Conservation (phyloP, 1,284 basidiomycete species). For the Phlebopus sp. region DNA sequence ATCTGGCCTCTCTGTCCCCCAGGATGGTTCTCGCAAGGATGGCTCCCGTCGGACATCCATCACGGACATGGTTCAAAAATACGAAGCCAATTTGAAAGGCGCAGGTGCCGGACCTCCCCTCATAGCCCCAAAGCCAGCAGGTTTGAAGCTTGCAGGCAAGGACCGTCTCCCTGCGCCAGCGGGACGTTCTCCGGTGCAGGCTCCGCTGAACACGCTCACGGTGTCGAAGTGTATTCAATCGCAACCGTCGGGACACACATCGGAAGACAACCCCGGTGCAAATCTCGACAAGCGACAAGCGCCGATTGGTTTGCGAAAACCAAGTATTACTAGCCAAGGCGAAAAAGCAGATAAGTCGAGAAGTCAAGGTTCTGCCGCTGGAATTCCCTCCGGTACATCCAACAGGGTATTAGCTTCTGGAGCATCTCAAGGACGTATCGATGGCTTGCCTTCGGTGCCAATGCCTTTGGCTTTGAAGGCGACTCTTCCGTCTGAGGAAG, state of each 20-base stretch:
- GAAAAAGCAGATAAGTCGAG: constrained; percentile 18
- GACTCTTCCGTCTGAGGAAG: constrained; percentile 32
- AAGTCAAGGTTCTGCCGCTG: constrained; percentile 17
- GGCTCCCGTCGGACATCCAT: constrained; percentile 65
- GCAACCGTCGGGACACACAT: constrained; percentile 13
- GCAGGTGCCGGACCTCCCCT: constrained; percentile 30
- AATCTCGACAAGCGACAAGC: constrained; percentile 25
- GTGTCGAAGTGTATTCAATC: constrained; percentile 25
- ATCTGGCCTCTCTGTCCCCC: constrained; percentile 43
- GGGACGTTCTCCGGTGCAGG: constrained; percentile 23
- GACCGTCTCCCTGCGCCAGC: constrained; percentile 14
- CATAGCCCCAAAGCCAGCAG: constrained; percentile 34
- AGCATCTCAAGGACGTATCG: constrained; percentile 18
- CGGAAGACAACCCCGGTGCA: constrained; percentile 9
- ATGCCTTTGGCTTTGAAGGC: constrained; percentile 19
- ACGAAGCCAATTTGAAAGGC: constrained; percentile 56
- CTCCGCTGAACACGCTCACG: constrained; percentile 22
- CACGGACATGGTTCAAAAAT: constrained; percentile 77
- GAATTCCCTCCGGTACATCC: constrained; percentile 22
- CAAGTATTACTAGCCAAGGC: constrained; percentile 14
- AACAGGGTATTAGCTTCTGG: constrained; percentile 19
- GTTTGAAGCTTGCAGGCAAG: constrained; percentile 15
- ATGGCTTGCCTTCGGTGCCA: constrained; percentile 22
- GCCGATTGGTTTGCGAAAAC: constrained; percentile 4
- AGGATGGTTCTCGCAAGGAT: constrained; percentile 38